phyloP scores from a whole-genome alignment of 805 yeast genomes.

The Yamadazyma sp. region DNA sequence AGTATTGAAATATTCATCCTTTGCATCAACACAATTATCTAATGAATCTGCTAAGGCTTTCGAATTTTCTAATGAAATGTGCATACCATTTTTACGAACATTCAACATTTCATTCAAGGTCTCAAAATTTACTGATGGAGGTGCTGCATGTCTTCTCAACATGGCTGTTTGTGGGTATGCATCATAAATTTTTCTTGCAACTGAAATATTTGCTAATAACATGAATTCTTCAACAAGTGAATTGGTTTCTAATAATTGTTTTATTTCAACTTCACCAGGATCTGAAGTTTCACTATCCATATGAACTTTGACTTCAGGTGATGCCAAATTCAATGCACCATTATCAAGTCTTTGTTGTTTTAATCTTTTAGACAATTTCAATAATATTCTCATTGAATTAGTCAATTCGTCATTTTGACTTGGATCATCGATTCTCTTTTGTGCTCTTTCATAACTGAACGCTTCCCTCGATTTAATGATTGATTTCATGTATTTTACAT shows the following conservation, averaged over 20 bases:
- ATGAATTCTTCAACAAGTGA: constrained; percentile 97
- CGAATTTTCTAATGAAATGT: constrained; percentile 78
- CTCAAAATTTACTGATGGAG: constrained; percentile 93
- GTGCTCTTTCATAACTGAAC: constrained; percentile 92
- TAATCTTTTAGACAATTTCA: constrained; percentile 75
- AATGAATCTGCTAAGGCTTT: constrained; percentile 90
- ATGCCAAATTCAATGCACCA: constrained; percentile 94
- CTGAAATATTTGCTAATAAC: constrained; percentile 95
- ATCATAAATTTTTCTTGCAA: constrained; percentile 87
- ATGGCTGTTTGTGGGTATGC: constrained; percentile 97
- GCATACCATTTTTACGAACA: constrained; percentile 65
- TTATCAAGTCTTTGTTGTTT: constrained; percentile 85
- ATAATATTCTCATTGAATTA: constrained; percentile 78
- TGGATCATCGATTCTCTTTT: constrained; percentile 79
- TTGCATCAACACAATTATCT: constrained; percentile 78
- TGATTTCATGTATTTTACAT: constrained; percentile 78
- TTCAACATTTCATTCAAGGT: constrained; percentile 83
- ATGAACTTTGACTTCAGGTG: constrained; percentile 97
- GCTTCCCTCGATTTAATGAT: constrained; percentile 91
- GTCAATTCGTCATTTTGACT: constrained; percentile 80
- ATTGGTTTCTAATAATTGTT: constrained; percentile 83
- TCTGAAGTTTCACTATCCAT: constrained; percentile 97
- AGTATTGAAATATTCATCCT: constrained; percentile 90
- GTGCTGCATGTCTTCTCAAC: constrained; percentile 97
- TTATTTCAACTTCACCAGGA: constrained; percentile 92